phyloP scores from a whole-genome alignment of 208 protist genomes.

The Angomonas deanei region DNA sequence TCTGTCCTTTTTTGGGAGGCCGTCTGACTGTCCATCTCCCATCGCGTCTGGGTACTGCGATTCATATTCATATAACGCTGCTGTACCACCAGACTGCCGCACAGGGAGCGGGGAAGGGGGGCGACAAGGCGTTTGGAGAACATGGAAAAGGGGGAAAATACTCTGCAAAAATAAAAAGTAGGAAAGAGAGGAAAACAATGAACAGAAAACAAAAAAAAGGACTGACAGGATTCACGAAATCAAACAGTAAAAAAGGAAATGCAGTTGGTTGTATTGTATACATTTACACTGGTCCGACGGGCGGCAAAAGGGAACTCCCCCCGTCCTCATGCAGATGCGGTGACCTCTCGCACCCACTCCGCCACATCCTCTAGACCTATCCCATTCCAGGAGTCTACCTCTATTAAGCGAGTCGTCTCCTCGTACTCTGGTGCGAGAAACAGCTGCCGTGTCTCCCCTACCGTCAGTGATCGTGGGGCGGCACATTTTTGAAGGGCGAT shows the following conservation, averaged over 20 bases:
- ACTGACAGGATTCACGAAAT: no score
- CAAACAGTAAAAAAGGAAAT: no score
- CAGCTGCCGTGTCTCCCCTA: slow-evolving; percentile 29
- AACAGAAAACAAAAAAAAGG: no score
- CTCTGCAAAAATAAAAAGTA: no score
- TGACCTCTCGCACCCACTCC: no score
- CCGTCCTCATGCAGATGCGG: no score
- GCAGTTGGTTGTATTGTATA: no score
- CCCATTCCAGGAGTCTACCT: slow-evolving; percentile 77
- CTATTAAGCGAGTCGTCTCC: slow-evolving; percentile 19
- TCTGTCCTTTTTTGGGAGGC: slow-evolving; percentile 78
- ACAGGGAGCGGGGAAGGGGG: background rate
- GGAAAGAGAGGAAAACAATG: no score
- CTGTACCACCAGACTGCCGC: slow-evolving; percentile 16
- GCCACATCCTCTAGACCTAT: slow-evolving; percentile 50
- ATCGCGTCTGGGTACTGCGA: slow-evolving; percentile 79
- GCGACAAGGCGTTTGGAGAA: slow-evolving; percentile 12
- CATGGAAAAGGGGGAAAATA: slow-evolving; percentile 5
- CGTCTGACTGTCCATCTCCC: slow-evolving; percentile 65
- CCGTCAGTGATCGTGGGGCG: slow-evolving; percentile 33
- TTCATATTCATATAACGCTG: slow-evolving; percentile 78
- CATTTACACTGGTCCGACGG: no score
- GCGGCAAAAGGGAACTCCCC: no score
- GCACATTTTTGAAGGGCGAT: slow-evolving; percentile 62
- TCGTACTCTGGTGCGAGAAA: slow-evolving; percentile 9